Evolutionary conservation across 208 protist genomes (phyloP), one percentile per base, ranked within the genome.

Genomic region (Endotrypanum monterogeii): DNA sequence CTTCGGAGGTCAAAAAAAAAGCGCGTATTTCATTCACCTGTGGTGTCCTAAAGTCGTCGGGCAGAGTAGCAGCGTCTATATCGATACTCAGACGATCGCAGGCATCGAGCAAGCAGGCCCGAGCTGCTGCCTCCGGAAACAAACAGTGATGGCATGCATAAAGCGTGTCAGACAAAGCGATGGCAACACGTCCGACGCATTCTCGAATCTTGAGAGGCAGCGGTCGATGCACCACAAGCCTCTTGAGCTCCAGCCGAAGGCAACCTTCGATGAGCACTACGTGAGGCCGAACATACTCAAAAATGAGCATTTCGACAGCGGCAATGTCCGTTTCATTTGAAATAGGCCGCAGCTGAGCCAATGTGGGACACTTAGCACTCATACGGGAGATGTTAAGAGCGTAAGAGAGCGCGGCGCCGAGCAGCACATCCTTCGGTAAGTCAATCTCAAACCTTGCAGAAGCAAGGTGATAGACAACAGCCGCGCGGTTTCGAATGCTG

Each of bases 211-310:
- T 56, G 51, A 67, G 50, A 32, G 85, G 30, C n/a, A 57, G 35
- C 30, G 57, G 68, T 39, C 66, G 83, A 54, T 48, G 52, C 54
- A 81, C 30, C 5, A 73, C 74, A 9, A 92, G 78, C 25, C 67
- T 83, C 66, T 85, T 89, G 23, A 94, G 72, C 50, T 79, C 71
- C 11, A 86, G 55, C 12, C 93, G 87, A 7, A 97, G 60, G 60
- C 90, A 97, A 28, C 71, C 74, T 71, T 97, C 90, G 18, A 94
- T 78, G 20, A 97, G 82, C 14, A 96, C 55, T 2, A 90, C 78
- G 65, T 91, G 89, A 46, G 80, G 78, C 20, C 87, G 70, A 25
- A 95, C 79, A 16, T 77, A 78, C 60, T 96, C 79, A 4, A 91
- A 78, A 1, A 97, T 56, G 16, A 88, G 71, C 44, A 93, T 67